These are phyloP conservation scores for Lagenidium sp. DNA, from an alignment of 352 stramenopile species.

Conservation along the genomic window DNA sequence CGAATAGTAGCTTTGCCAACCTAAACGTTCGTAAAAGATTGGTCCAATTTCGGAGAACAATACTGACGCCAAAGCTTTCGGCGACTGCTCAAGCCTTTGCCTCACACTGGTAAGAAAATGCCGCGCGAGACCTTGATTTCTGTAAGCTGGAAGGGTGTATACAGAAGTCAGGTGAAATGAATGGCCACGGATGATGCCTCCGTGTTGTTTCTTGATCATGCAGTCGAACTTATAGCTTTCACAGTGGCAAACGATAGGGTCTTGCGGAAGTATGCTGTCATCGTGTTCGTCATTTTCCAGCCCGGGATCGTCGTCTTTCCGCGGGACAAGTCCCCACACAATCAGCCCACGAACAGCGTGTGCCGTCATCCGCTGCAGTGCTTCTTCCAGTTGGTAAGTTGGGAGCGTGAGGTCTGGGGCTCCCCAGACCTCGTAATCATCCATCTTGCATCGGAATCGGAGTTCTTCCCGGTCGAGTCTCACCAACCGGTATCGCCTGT, in stretches of 20 bases:
- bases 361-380: constrained; percentile 24
- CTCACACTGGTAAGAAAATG: constrained; percentile 35
- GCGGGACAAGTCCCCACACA: constrained; percentile 55
- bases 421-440: constrained; percentile 14
- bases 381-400: constrained; percentile 43
- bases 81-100: constrained; percentile 17
- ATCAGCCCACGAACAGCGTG: constrained; percentile 45
- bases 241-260: constrained; percentile 37
- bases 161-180: constrained; percentile 58
- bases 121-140: constrained; percentile 32
- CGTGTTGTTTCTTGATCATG: constrained; percentile 17
- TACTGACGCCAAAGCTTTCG: constrained; percentile 25
- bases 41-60: constrained; percentile 65
- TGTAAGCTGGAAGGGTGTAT: constrained; percentile 45
- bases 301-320: not conserved
- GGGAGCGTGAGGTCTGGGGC: constrained; percentile 8
- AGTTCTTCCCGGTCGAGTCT: constrained; percentile 13
- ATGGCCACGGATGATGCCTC: constrained; percentile 31
- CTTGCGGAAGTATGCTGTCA: constrained; percentile 8
- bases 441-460: constrained; percentile 17
- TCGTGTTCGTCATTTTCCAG: constrained; percentile 12
- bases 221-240: constrained; percentile 55
- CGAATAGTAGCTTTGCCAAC: constrained; percentile 43
- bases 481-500: constrained; percentile 10
- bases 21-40: constrained; percentile 46